These are phyloP conservation scores for Arthrobotrys sphaeroides DNA, from an alignment of 2,329 filamentous ascomycete species.

Conservation along the genomic window DNA sequence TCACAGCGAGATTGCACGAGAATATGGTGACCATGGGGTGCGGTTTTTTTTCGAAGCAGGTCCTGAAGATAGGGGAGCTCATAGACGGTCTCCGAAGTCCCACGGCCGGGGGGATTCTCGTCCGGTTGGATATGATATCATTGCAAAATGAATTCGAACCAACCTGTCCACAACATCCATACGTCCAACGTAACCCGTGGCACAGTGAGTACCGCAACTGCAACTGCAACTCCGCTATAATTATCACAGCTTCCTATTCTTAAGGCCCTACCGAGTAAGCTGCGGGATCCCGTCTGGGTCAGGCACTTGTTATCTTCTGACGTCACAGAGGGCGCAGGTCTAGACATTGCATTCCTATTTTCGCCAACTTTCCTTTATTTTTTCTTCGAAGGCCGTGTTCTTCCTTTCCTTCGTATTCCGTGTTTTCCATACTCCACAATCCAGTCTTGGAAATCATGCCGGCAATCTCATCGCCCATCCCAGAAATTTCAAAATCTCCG, in stretches of 20 bases:
- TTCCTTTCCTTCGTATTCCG: not conserved
- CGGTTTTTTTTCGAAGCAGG: not conserved
- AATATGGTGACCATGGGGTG: constrained; percentile 18
- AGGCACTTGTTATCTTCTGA: constrained; percentile 10
- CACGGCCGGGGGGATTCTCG: not conserved
- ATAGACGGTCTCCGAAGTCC: not conserved
- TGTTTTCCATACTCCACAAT: constrained; percentile 16
- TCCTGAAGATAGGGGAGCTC: not conserved
- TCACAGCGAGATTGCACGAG: constrained; percentile 21
- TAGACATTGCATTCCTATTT: not conserved
- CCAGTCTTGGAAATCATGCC: not conserved
- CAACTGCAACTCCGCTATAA: constrained; percentile 4
- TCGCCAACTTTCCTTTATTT: not conserved
- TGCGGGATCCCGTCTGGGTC: constrained; percentile 11
- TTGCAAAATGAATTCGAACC: not conserved
- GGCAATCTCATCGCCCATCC: constrained; percentile 23
- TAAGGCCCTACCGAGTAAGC: constrained; percentile 4
- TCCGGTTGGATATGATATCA: constrained; percentile 9
- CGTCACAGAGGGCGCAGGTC: constrained; percentile 27
- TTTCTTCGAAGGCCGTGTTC: too few relatives aligned
- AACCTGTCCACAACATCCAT: not conserved
- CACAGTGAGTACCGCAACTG: constrained; percentile 2
- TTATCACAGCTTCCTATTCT: constrained; percentile 1
- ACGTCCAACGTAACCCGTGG: constrained; percentile 12
- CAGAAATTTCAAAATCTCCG: not conserved